Base-by-base conservation (phyloP, 1,284 basidiomycete species). In the Puccinia hordei region DNA sequence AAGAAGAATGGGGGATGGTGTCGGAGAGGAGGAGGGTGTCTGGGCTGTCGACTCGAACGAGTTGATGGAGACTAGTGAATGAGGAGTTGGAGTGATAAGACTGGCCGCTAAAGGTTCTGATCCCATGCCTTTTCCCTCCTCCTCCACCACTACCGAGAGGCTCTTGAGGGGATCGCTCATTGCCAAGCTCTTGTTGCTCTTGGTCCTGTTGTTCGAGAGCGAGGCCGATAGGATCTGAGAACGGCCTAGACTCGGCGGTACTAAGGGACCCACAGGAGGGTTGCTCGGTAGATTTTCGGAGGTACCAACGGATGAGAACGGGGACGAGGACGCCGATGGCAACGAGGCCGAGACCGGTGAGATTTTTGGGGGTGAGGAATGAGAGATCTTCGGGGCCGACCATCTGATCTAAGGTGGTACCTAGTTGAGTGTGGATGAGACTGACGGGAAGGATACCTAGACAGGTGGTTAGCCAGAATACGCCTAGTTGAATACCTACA, bases 341-440 rank as follows among this genome's bases (percentile, higher is more conserved):
- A 0, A 80, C 69, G 15, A 73, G 46, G n/a, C 17, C 35, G 41
- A 80, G 51, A 1, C 77, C 69, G 17, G 59, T 44, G 12, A 80
- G 27, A 27, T 80, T 80, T 30, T 80, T 80, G 30, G 44, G 17
- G 24, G 46, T 80, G 1, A 80, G 24, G 51, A 80, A 80, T 6
- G 77, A 63, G 19, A 80, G 44, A 22, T 80, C 68, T 63, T 80
- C 77, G 19, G 68, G 68, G n/a, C 69, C 55, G 38, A 80, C 77
- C 68, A 80, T 80, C 72, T 80, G 68, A 63, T 80, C 95, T 41
- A 99, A 88, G 68, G 86, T 86, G 57, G 93, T 92, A 1, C 96
- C 96, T 82, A 99, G 96, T 17, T 94, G 95, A 0, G 93, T 94
- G 85, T 99, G 96, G 84, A 99, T 98, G 82, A 96, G 92, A 0